These are phyloP conservation scores for Pseudoperonospora humuli DNA, from an alignment of 352 stramenopile genomes.

Conservation along the genomic window DNA sequence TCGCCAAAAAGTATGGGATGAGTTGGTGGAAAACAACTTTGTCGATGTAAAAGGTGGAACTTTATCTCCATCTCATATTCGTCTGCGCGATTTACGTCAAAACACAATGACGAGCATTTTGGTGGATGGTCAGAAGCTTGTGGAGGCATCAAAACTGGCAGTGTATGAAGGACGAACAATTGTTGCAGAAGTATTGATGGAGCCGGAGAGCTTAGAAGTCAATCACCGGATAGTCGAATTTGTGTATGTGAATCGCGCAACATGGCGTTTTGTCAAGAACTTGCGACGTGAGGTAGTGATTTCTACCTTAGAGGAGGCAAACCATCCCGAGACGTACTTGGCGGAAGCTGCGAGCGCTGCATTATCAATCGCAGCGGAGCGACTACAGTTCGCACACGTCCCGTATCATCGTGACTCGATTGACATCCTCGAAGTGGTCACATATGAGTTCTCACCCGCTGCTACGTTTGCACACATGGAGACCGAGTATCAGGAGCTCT, in stretches of 20 bases:
- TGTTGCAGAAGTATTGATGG: conserved; percentile 55
- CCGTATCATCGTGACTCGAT: conserved; percentile 55
- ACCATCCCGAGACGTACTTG: conserved; percentile 32
- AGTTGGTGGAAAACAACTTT: conserved; percentile 41
- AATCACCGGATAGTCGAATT: conserved; percentile 61
- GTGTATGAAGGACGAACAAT: conserved; percentile 75
- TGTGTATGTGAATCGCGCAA: conserved; percentile 53
- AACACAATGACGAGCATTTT: conserved; percentile 62
- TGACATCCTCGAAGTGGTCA: conserved; percentile 66
- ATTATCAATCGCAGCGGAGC: conserved; percentile 44
- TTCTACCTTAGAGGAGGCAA: conserved; percentile 25
- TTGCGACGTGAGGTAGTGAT: conserved; percentile 53
- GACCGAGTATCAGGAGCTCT: conserved; percentile 54
- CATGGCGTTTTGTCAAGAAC: conserved; percentile 55
- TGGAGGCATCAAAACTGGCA: conserved; percentile 57
- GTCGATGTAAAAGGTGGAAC: conserved; percentile 15
- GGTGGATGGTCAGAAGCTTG: conserved; percentile 47
- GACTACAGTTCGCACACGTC: conserved; percentile 50
- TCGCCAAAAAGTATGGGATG: conserved; percentile 36
- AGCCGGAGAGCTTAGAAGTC: conserved; percentile 35
- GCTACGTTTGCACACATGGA: conserved; percentile 20
- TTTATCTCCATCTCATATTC: conserved; percentile 35
- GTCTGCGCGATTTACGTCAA: conserved; percentile 58
- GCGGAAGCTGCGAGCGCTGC: conserved; percentile 23
- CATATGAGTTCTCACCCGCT: conserved; percentile 32